Percentiles rank a stretch among this genome's conserved stretches.
Conservation (phyloP, 768 basidiomycete species). For the Collybiopsis luxurians region DNA sequence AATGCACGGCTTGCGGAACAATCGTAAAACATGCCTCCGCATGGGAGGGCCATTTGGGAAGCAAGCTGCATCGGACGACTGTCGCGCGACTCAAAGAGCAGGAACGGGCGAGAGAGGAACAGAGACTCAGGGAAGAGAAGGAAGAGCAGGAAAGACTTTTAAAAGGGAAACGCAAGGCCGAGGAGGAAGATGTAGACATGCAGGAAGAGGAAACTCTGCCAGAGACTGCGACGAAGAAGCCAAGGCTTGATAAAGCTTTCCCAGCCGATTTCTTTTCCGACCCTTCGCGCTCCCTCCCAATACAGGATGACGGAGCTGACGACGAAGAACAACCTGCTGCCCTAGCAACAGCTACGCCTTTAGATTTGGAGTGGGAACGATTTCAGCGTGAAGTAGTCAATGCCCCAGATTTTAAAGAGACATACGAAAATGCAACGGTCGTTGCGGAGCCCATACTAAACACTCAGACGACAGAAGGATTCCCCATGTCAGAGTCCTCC, state of each 20-base stretch:
- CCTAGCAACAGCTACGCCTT: slow-evolving; percentile 22
- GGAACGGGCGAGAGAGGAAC: slow-evolving; percentile 39
- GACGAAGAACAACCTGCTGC: slow-evolving; percentile 16
- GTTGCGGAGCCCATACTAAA: slow-evolving; percentile 64
- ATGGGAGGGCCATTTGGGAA: slow-evolving; percentile 87
- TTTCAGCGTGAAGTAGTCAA: slow-evolving; percentile 68
- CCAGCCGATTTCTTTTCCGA: slow-evolving; percentile 85
- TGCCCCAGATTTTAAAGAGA: slow-evolving; percentile 39
- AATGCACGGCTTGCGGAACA: slow-evolving; percentile 63
- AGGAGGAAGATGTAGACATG: slow-evolving; percentile 14
- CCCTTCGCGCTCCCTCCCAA: slow-evolving; percentile 47
- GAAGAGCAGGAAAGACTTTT: slow-evolving; percentile 27
- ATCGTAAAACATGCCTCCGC: slow-evolving; percentile 72
- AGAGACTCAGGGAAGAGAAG: slow-evolving; percentile 30
- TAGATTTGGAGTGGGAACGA: slow-evolving; percentile 72
- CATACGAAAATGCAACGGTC: slow-evolving; percentile 70
- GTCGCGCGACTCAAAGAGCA: slow-evolving; percentile 58
- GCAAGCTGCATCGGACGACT: slow-evolving; percentile 73
- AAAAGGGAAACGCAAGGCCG: slow-evolving; percentile 33
- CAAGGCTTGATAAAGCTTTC: slow-evolving; percentile 29
- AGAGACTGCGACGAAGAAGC: slow-evolving; percentile 29
- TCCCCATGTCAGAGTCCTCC: slow-evolving; percentile 35
- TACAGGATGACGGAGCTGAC: slow-evolving; percentile 42
- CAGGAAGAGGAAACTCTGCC: slow-evolving; percentile 21
- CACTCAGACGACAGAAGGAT: slow-evolving; percentile 43